These are phyloP conservation scores for Marchantia paleacea DNA, from an alignment of 225 moss, liverwort and hornwort species.

Conservation along the genomic window DNA sequence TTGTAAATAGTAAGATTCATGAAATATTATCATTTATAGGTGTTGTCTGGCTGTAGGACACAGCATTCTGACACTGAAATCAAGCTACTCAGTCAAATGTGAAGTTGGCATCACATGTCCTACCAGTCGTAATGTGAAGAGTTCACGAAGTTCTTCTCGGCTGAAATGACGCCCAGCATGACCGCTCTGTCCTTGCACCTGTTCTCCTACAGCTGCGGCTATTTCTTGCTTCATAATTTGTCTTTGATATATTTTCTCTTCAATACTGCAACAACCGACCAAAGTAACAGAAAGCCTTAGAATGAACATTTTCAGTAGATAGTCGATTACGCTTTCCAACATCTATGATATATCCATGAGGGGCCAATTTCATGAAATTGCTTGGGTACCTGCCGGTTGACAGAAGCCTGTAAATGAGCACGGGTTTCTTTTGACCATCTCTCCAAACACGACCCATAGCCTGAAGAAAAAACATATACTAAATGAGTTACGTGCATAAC, in stretches of 20 bases:
- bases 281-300: background rate
- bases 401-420: conserved; percentile 79
- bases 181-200: conserved; percentile 40
- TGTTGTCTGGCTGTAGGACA: background rate
- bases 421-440: conserved; percentile 78
- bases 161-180: conserved; percentile 68
- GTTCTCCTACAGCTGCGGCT: conserved; percentile 74
- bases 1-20: background rate
- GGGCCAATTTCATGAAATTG: background rate
- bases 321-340: no score
- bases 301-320: background rate
- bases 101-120: background rate
- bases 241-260: conserved; percentile 90
- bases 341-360: background rate
- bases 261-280: conserved; percentile 48
- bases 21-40: background rate
- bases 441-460: conserved; percentile 93
- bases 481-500: background rate
- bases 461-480: conserved; percentile 27
- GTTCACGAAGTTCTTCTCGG: conserved; percentile 80
- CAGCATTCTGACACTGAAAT: background rate
- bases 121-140: conserved; percentile 72
- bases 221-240: conserved; percentile 96
- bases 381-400: conserved; percentile 67
- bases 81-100: background rate